Percentiles rank a stretch among this genome's conserved stretches.
phyloP scores from a whole-genome alignment of 345 rosid species.

The Psidium guajava region DNA sequence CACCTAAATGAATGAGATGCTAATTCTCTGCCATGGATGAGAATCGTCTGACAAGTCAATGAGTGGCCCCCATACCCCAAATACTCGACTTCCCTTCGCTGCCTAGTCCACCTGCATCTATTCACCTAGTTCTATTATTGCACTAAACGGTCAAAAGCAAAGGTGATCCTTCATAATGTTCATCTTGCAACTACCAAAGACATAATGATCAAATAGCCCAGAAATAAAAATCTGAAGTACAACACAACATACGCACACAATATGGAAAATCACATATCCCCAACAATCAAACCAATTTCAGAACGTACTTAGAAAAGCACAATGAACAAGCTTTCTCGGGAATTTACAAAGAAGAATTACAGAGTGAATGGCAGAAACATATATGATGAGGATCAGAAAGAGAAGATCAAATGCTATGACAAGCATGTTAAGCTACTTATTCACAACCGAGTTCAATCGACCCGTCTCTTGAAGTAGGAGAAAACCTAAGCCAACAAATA shows the following conservation, averaged over 20 bases:
- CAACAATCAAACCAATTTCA: not conserved
- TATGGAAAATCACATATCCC: not conserved
- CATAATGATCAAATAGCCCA: not conserved
- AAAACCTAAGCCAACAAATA: not conserved
- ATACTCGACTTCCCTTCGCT: not conserved
- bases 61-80: not conserved
- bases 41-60: not conserved
- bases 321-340: not conserved
- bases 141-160: not conserved
- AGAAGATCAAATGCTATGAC: not conserved
- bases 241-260: not conserved
- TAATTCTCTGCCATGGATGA: not conserved
- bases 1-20: not conserved
- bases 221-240: not conserved
- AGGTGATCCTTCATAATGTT: not conserved
- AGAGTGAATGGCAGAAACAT: not conserved
- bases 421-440: not conserved
- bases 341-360: not conserved
- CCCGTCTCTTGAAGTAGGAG: not conserved
- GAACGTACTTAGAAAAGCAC: not conserved
- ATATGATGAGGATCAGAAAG: not conserved
- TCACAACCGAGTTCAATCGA: not conserved
- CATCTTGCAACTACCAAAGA: not conserved
- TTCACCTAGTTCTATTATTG: not conserved
- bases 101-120: not conserved